phyloP scores from a whole-genome alignment of 768 basidiomycete genomes.

The Termitomyces bulborhizus region DNA sequence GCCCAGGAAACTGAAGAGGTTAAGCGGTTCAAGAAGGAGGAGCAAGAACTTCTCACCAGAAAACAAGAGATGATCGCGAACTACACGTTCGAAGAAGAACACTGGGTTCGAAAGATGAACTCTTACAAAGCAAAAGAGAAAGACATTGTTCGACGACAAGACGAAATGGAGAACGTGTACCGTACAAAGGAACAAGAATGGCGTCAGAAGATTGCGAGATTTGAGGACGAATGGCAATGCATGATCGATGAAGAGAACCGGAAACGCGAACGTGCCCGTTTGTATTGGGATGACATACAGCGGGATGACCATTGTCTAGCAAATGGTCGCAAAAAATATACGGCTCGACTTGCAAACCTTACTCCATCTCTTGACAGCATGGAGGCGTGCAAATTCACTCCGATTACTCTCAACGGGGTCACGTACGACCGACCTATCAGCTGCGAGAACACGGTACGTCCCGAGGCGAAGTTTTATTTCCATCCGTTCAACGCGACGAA shows the following conservation, averaged over 20 bases:
- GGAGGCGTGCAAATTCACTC: constrained; percentile 14
- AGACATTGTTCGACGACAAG: not conserved
- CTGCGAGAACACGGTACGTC: constrained; percentile 12
- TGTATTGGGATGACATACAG: constrained; percentile 14
- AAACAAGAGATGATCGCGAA: not conserved
- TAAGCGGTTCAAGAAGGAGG: not conserved
- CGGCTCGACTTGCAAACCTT: constrained; percentile 11
- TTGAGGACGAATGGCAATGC: constrained; percentile 5
- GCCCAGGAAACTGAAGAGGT: not conserved
- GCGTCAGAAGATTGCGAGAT: not conserved
- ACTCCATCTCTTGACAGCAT: constrained; percentile 9
- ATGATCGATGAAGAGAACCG: constrained; percentile 4
- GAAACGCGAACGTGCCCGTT: constrained; percentile 7
- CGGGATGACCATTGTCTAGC: constrained; percentile 7
- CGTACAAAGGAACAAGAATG: not conserved
- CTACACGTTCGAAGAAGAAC: not conserved
- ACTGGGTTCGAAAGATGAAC: not conserved
- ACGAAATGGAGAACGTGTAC: not conserved
- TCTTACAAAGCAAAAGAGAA: not conserved
- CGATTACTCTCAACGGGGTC: constrained; percentile 11
- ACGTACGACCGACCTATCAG: constrained; percentile 9
- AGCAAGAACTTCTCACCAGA: not conserved
- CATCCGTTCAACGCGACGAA: not conserved
- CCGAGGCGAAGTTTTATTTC: not conserved
- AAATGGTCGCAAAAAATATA: constrained; percentile 8